A percentile compares a stretch with the other conserved stretches of the same genome.
These are phyloP conservation scores for Bauhinia variegata DNA, from an alignment of 306 rosid species.

Conservation along the genomic window DNA sequence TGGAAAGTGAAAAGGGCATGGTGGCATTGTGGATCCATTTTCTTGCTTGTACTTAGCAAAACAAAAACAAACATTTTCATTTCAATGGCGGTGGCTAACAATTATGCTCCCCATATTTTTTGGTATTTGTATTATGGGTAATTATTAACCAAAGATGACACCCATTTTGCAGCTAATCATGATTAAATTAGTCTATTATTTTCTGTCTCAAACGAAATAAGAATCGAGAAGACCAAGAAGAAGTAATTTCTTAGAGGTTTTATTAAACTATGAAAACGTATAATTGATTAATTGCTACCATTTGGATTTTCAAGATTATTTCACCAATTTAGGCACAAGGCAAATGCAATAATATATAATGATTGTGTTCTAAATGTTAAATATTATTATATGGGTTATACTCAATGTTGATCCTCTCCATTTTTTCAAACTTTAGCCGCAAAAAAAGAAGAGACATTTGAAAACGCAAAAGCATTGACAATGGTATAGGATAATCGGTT, in stretches of 20 bases:
- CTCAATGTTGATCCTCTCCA: background rate
- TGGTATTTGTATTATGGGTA: constrained; percentile 19
- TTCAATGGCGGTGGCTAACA: constrained; percentile 39
- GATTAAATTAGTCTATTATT: no score
- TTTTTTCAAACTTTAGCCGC: constrained; percentile 2
- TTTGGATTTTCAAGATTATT: no score
- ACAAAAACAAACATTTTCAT: background rate
- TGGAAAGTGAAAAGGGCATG: constrained; percentile 21
- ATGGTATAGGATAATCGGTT: no score
- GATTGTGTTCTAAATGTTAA: no score
- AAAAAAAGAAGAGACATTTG: constrained; percentile 13
- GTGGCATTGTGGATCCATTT: constrained; percentile 24
- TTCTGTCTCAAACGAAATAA: no score
- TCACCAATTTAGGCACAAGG: no score
- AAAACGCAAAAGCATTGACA: background rate
- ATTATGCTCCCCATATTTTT: constrained; percentile 29
- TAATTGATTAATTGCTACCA: no score
- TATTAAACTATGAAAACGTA: no score
- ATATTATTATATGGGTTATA: no score
- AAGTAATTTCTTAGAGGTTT: background rate
- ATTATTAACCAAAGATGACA: constrained; percentile 30
- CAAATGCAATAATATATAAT: no score
- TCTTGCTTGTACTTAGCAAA: constrained; percentile 5
- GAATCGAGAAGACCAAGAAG: background rate
- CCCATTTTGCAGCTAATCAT: constrained; percentile 46